These are phyloP conservation scores for Biscutella laevigata DNA, from an alignment of 441 rosid species.

Conservation along the genomic window DNA sequence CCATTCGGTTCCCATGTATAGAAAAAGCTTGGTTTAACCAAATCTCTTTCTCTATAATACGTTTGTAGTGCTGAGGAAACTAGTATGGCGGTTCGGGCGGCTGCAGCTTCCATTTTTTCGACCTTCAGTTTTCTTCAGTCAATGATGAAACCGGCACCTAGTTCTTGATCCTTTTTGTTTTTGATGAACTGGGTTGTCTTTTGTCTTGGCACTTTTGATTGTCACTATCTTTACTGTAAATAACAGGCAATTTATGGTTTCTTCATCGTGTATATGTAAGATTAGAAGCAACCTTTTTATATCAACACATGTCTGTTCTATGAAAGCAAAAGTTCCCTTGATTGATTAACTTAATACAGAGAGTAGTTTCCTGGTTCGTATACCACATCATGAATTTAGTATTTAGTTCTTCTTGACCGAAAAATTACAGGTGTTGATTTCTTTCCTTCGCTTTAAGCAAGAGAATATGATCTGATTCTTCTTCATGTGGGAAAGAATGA, in stretches of 20 bases:
- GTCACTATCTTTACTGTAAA: conserved; percentile 16
- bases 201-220: conserved; percentile 6
- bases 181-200: not conserved
- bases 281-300: conserved; percentile 9
- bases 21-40: not conserved
- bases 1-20: not conserved
- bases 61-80: conserved; percentile 48
- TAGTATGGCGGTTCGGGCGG: conserved; percentile 70
- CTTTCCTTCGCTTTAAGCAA: conserved; percentile 63
- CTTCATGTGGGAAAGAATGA: conserved; percentile 72
- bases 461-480: conserved; percentile 49
- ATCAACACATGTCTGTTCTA: not conserved
- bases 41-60: not conserved
- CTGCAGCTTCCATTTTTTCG: conserved; percentile 93
- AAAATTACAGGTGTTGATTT: not conserved
- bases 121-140: conserved; percentile 63
- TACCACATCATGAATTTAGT: conserved; percentile 4
- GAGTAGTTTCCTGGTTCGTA: not conserved
- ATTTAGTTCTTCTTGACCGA: not conserved
- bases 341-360: not conserved
- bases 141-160: conserved; percentile 59
- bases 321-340: not conserved
- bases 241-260: conserved; percentile 16
- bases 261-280: conserved; percentile 24
- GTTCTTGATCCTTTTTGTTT: conserved; percentile 21